Conservation (phyloP, 2,329 filamentous ascomycete genomes). For the Diaporthe velutina region DNA sequence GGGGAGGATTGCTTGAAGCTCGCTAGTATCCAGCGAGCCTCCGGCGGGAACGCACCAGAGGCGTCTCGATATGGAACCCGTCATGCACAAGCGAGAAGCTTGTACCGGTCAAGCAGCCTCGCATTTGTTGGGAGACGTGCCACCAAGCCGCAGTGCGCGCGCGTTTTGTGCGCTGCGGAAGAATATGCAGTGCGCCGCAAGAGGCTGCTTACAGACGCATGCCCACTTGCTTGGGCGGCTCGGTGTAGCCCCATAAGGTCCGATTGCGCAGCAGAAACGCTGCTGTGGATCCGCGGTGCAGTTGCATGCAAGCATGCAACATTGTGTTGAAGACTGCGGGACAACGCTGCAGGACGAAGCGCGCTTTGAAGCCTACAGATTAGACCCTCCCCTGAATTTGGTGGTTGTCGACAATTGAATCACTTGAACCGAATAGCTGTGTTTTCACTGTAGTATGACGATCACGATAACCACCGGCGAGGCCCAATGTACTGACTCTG, state of each 20-base stretch:
- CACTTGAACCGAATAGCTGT: neutral
- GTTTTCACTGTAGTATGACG: neutral
- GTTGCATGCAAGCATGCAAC: conserved; percentile 20
- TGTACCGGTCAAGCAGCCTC: conserved; percentile 3
- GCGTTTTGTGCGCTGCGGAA: conserved; percentile 22
- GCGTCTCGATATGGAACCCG: neutral
- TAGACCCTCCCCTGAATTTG: neutral
- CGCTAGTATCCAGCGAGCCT: neutral
- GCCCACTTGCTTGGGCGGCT: conserved; percentile 8
- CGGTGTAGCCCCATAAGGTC: neutral
- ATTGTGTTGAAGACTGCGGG: neutral
- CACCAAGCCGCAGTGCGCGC: neutral
- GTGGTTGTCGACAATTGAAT: neutral
- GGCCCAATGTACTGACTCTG: neutral
- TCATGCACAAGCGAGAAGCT: conserved; percentile 18
- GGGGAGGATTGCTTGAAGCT: neutral
- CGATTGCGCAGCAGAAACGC: conserved; percentile 18
- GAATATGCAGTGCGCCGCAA: conserved; percentile 9
- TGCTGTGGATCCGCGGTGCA: conserved; percentile 9
- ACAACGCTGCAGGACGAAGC: neutral
- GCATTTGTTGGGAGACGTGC: conserved; percentile 15
- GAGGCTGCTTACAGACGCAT: conserved; percentile 10
- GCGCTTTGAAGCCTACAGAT: neutral
- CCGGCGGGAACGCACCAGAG: neutral
- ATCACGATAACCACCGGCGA: neutral